Conservation (phyloP, 805 yeast species). For the Ogataea ramenticola region DNA sequence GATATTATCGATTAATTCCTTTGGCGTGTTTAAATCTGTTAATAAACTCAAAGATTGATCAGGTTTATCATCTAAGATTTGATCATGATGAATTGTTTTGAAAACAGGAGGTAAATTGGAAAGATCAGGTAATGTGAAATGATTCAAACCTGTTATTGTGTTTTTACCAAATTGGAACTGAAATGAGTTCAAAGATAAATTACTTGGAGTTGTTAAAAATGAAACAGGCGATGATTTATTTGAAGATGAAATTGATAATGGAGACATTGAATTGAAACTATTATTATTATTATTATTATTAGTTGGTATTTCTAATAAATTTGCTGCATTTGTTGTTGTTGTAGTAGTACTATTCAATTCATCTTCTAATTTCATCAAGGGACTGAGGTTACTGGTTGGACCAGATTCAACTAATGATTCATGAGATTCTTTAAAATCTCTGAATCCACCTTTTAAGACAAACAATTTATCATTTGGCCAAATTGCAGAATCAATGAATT, state of each 20-base stretch:
- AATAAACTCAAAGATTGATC: constrained; percentile 21
- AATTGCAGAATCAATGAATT: constrained; percentile 32
- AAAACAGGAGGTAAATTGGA: constrained; percentile 34
- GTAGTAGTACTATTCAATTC: too few relatives aligned
- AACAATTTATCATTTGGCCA: constrained; percentile 28
- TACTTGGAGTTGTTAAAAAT: background rate
- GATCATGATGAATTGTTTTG: constrained; percentile 49
- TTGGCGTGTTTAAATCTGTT: constrained; percentile 13
- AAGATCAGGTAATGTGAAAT: constrained; percentile 45
- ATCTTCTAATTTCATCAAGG: too few relatives aligned
- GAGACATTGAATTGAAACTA: background rate
- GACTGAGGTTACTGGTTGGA: background rate
- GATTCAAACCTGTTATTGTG: constrained; percentile 30
- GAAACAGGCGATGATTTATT: background rate
- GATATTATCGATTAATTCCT: constrained; percentile 17
- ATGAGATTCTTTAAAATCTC: constrained; percentile 24
- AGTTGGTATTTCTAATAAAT: background rate
- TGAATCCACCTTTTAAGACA: constrained; percentile 36
- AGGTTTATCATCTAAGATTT: constrained; percentile 23
- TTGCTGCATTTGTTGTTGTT: too few relatives aligned
- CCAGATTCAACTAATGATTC: constrained; percentile 22
- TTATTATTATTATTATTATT: background rate
- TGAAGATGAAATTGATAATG: background rate
- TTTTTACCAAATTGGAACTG: constrained; percentile 3
- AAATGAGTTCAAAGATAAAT: background rate